These are phyloP conservation scores for Aaosphaeria arxii DNA, from an alignment of 2,329 filamentous ascomycete genomes.

Conservation along the genomic window DNA sequence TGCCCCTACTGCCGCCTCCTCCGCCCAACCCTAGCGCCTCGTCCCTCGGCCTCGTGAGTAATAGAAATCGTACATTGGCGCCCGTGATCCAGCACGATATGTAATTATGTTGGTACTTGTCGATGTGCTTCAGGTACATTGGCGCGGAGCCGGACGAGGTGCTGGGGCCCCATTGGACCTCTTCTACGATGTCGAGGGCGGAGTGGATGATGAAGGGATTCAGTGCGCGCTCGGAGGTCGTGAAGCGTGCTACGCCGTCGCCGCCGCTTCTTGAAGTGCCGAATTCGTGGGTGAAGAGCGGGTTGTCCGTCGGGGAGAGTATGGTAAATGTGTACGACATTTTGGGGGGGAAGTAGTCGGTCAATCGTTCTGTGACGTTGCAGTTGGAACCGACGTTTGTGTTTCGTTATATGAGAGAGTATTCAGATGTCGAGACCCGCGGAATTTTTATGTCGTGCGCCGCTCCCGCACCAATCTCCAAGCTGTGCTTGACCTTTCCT, in stretches of 20 bases:
- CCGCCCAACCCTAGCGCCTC: conserved; percentile 22
- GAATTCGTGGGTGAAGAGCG: conserved; percentile 95
- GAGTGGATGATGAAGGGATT: conserved; percentile 98
- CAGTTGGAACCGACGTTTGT: too few relatives aligned
- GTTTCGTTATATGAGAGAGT: too few relatives aligned
- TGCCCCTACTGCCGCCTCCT: conserved; percentile 19
- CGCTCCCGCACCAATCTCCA: too few relatives aligned
- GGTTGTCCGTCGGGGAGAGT: conserved; percentile 91
- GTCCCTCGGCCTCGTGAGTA: conserved; percentile 76
- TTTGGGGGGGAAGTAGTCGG: conserved; percentile 16
- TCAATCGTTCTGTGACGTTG: too few relatives aligned
- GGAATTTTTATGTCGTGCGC: too few relatives aligned
- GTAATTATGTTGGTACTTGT: conserved; percentile 95
- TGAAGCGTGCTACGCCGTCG: conserved; percentile 86
- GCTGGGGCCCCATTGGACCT: conserved; percentile 77
- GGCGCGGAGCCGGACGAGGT: conserved; percentile 24
- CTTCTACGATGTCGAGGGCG: conserved; percentile 90
- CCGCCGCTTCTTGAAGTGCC: conserved; percentile 94
- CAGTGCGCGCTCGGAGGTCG: conserved; percentile 83
- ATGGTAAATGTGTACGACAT: conserved; percentile 99
- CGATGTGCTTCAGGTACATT: conserved; percentile 94
- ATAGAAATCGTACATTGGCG: conserved; percentile 88
- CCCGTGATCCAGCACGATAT: conserved; percentile 93
- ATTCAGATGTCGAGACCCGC: too few relatives aligned
- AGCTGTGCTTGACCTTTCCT: too few relatives aligned